Base-by-base conservation (phyloP, 2,329 filamentous ascomycete genomes). In the Trematosphaeria pertusa region DNA sequence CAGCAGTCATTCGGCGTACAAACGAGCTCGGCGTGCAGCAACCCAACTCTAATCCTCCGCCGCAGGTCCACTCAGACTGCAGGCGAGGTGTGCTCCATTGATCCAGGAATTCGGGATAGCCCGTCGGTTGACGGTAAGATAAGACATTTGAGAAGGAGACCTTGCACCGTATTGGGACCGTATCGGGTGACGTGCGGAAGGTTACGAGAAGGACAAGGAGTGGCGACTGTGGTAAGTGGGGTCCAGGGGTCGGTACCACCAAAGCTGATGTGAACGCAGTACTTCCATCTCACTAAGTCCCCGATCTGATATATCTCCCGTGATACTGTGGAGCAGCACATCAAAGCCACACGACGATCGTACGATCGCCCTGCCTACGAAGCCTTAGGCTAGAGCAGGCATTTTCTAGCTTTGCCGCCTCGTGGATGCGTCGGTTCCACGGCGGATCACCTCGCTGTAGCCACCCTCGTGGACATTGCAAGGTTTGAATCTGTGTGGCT, bases 401-500 rank as follows among this genome's bases (percentile, higher is more conserved):
- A n/a, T n/a, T n/a, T n/a, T n/a, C n/a, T n/a, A n/a, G n/a, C n/a
- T n/a, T n/a, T n/a, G n/a, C n/a, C n/a, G n/a, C n/a, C n/a, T n/a
- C n/a, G n/a, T n/a, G n/a, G n/a, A n/a, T n/a, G n/a, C n/a, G n/a
- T n/a, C n/a, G n/a, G n/a, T n/a, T n/a, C n/a, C n/a, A n/a, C n/a
- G n/a, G n/a, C n/a, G n/a, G n/a, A n/a, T n/a, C n/a, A n/a, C n/a
- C n/a, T n/a, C n/a, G n/a, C n/a, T n/a, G n/a, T n/a, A n/a, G 24
- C 24, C 12, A 8, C 12, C 38, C 38, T 42, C 38, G 26, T 40
- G 37, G 26, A 8, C n/a, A 15, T n/a, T 7, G 38, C 38, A 33
- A 11, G 38, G 38, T 4, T 24, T 24, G 4, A 8, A 31, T 24
- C 9, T n/a, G 26, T 6, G 18, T 42, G 35, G 35, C 35, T 37